Evolutionary conservation across 352 stramenopile species (phyloP), one percentile per base, ranked within the genome.

Genomic region (Phytopythium chamaehyphon): DNA sequence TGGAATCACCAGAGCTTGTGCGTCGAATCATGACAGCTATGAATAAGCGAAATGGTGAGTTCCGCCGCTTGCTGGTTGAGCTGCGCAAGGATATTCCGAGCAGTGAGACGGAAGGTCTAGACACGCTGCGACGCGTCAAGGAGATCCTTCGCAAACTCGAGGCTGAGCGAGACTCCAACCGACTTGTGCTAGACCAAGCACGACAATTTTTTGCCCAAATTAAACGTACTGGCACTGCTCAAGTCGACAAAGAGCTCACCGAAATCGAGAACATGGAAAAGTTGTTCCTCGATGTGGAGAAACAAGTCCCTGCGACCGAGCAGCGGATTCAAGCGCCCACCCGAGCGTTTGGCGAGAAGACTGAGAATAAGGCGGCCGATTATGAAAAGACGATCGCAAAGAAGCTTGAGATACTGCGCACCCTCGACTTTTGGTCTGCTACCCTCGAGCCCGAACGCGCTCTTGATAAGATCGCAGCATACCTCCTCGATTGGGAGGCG

Each of bases 371-470:
- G 52, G 95, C 98, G 46, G 62, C 95, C 35, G 71, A 67, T 12
- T 99, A 98, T 63, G 88, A 98, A 57, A 88, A 88, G 52, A 83
- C 80, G 38, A 86, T 98, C 28, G 64, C 83, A 1, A 77, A 84
- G 50, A 93, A 93, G 61, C 69, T 86, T 46, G 79, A 92, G 44
- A 75, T 65, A 6, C 69, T 95, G 48, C 91, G 93, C 39, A 88
- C 69, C 5, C 64, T 93, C 14, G 82, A 93, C 35, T 94, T 94
- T 22, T 96, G 80, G 80, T 86, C 74, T 2, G 93, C 77, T 6
- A 80, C 83, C 21, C 57, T 93, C 18, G 86, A 94, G 12, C 68
- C 81, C 15, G 84, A 92, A 14, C 89, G 88, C 48, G 84, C 71
- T 2, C 51, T 91, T 2, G 82, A 95, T 53, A 90, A 91, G 55